These are phyloP conservation scores for Neurospora sp. DNA, from an alignment of 2,329 filamentous ascomycete species.

Conservation along the genomic window DNA sequence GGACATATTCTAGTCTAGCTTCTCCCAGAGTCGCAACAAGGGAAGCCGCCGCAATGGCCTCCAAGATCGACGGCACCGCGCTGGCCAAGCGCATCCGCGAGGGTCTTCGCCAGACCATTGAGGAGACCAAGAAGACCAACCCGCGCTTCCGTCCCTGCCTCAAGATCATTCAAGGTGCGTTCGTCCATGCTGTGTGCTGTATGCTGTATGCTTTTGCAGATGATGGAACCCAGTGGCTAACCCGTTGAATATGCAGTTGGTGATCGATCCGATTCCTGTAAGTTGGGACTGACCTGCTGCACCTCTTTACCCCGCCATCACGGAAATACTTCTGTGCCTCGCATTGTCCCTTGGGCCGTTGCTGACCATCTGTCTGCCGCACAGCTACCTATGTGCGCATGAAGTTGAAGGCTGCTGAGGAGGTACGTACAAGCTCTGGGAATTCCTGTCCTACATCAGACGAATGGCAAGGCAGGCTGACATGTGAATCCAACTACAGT, in stretches of 20 bases:
- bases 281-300: slow-evolving; percentile 25
- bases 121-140: slow-evolving; percentile 69
- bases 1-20: slow-evolving; percentile 37
- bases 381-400: slow-evolving; percentile 96
- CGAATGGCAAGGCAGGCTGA: slow-evolving; percentile 11
- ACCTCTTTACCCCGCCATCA: slow-evolving; percentile 11
- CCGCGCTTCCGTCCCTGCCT: slow-evolving; percentile 81
- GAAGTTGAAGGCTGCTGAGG: slow-evolving; percentile 94
- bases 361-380: slow-evolving; percentile 18
- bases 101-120: slow-evolving; percentile 69
- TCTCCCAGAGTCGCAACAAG: slow-evolving; percentile 23
- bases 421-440: slow-evolving; percentile 43
- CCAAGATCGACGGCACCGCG: slow-evolving; percentile 90
- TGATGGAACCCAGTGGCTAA: not conserved
- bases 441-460: not conserved
- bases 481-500: slow-evolving; percentile 36
- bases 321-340: not conserved
- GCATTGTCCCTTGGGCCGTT: slow-evolving; percentile 14
- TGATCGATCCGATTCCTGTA: slow-evolving; percentile 85
- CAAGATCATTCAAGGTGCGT: slow-evolving; percentile 85
- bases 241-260: slow-evolving; percentile 51
- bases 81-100: slow-evolving; percentile 89
- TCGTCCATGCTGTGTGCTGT: slow-evolving; percentile 2
- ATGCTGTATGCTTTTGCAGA: slow-evolving; percentile 15
- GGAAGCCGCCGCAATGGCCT: slow-evolving; percentile 58